Base-by-base conservation (phyloP, 345 rosid genomes). In the Aethionema arabicum region DNA sequence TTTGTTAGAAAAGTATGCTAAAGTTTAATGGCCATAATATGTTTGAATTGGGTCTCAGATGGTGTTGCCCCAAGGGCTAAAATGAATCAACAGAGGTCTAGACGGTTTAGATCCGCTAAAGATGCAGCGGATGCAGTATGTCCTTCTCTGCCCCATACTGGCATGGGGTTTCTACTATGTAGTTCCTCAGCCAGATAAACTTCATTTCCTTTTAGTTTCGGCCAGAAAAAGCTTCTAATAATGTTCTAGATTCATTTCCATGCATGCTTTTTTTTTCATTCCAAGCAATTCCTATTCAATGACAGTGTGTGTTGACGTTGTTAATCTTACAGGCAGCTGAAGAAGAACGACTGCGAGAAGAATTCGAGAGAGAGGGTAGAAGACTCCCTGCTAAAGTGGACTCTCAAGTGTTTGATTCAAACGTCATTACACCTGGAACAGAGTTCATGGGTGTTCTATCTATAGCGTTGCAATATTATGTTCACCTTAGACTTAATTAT, bases 31-130 rank as follows among this genome's bases (percentile, higher is more conserved):
- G 61, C 72, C 35, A 55, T 61, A 2, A 2, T 52, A 66, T 15
- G 61, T 42, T 47, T 67, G 39, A 50, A 38, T 70, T 52, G 40
- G 64, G 68, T 21, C 32, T 58, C 77, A 93, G 99, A 95, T 80
- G 97, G 99, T 65, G 99, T 95, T 39, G 99, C 97, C n/a, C 99
- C 97, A 43, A 84, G 99, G 69, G 99, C 97, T 11, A 90, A 95
- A 74, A 95, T 95, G 96, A 95, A 95, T 66, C 97, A 90, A 73
- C 99, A 95, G 61, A 80, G 97, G 4, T 88, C 97, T 44, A 86
- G 97, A 82, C 87, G 97, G 56, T 95, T 95, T 73, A 83, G 97
- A 72, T 84, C 99, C 9, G 97, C 97, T 59, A 88, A 95, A 81
- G 99, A 95, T 80, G 92, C 96, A 37, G 76, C 84, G 8, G 96